A percentile compares a stretch with the other conserved stretches of the same genome.
Conservation (phyloP, 2,329 filamentous ascomycete genomes). For the Venturia pyrina region DNA sequence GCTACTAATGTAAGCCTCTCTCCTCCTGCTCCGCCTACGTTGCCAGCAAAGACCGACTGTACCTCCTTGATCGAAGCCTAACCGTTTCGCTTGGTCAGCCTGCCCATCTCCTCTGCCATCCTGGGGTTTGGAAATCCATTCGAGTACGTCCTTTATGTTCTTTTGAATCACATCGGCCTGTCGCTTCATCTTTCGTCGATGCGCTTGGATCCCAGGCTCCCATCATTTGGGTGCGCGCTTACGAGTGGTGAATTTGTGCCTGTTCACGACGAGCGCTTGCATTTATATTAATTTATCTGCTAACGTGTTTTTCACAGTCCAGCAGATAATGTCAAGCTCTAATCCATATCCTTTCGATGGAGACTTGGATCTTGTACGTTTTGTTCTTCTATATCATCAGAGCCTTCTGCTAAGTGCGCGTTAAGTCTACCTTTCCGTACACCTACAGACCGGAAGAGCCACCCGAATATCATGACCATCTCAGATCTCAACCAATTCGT, state of each 20-base stretch:
- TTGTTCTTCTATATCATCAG: neutral
- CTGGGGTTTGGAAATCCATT: neutral
- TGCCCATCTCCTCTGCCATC: neutral
- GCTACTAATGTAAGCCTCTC: constrained; percentile 2
- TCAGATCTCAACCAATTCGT: neutral
- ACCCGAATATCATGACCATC: neutral
- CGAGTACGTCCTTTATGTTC: neutral
- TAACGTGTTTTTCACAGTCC: neutral
- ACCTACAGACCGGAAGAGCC: neutral
- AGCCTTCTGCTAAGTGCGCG: neutral
- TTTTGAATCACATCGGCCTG: neutral
- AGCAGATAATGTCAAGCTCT: neutral
- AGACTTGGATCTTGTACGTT: neutral
- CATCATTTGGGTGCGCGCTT: neutral
- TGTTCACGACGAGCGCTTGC: neutral
- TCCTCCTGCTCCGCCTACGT: neutral
- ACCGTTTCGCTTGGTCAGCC: neutral
- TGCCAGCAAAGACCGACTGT: neutral
- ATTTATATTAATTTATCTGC: constrained; percentile 1
- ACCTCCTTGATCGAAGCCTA: neutral
- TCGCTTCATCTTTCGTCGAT: neutral
- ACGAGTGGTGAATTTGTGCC: neutral
- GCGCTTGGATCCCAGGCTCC: constrained; percentile 1
- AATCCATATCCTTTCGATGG: neutral
- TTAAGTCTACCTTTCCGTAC: neutral